A percentile compares a stretch with the other conserved stretches of the same genome.
Evolutionary conservation across 2,329 filamentous ascomycete genomes (phyloP).

Genomic region (Alternaria sp.): DNA sequence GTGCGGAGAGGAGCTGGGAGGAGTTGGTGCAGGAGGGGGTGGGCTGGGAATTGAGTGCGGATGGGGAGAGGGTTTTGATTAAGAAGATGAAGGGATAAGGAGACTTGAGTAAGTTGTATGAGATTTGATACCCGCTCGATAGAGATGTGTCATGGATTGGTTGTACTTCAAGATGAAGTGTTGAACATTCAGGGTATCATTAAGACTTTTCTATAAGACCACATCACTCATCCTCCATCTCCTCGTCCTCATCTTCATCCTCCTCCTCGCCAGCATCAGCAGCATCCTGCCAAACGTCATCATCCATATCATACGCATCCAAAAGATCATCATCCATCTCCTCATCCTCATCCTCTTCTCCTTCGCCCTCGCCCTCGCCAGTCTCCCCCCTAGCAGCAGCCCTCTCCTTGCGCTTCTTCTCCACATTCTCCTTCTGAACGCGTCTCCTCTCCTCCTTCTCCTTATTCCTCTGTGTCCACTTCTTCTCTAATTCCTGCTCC

Average conservation of each 20-base stretch:
- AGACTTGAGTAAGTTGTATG: no score
- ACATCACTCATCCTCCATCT: constrained; percentile 52
- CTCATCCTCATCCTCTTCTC: constrained; percentile 59
- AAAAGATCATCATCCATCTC: constrained; percentile 52
- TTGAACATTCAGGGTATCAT: constrained; percentile 43
- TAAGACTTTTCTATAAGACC: constrained; percentile 13
- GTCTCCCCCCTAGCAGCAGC: constrained; percentile 36
- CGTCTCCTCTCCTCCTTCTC: constrained; percentile 84
- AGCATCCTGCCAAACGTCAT: constrained; percentile 61
- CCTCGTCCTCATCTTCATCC: constrained; percentile 55
- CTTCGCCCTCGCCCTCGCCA: constrained; percentile 53
- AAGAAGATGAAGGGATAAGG: constrained; percentile 59
- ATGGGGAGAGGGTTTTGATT: constrained; percentile 75
- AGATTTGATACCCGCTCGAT: no score
- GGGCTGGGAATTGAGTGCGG: constrained; percentile 77
- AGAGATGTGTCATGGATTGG: background rate
- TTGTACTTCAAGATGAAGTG: background rate
- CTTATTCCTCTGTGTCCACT: constrained; percentile 77
- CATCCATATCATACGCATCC: constrained; percentile 57
- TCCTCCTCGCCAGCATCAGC: constrained; percentile 56
- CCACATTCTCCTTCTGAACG: constrained; percentile 88
- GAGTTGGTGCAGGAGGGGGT: constrained; percentile 74
- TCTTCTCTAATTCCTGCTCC: constrained; percentile 76
- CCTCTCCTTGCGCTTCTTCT: constrained; percentile 76
- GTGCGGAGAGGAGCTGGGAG: constrained; percentile 73